phyloP scores from a whole-genome alignment of 2,329 filamentous ascomycete genomes.

The Orbilia oligospora region DNA sequence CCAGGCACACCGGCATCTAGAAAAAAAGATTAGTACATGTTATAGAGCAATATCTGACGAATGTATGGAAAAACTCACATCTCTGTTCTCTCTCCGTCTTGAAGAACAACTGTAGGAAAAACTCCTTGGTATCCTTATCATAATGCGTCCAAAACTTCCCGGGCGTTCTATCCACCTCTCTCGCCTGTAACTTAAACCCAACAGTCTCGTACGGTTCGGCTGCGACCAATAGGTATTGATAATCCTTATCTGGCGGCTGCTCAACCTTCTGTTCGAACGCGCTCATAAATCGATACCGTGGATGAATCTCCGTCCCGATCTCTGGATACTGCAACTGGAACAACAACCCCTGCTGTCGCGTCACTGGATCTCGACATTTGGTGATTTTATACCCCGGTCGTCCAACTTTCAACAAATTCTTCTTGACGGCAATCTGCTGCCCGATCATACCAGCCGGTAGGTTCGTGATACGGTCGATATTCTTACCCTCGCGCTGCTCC shows the following conservation, averaged over 20 bases:
- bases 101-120: conserved; percentile 97
- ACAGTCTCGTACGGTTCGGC: conserved; percentile 99
- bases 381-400: conserved; percentile 98
- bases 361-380: conserved; percentile 90
- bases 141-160: conserved; percentile 94
- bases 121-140: conserved; percentile 95
- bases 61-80: conserved; percentile 67
- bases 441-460: conserved; percentile 83
- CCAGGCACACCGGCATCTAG: conserved; percentile 60
- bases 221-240: conserved; percentile 93
- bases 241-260: conserved; percentile 89
- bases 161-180: conserved; percentile 90
- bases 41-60: not conserved
- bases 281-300: conserved; percentile 96
- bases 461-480: conserved; percentile 78
- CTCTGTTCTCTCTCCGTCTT: conserved; percentile 98
- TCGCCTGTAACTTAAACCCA: conserved; percentile 92
- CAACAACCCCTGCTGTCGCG: conserved; percentile 88
- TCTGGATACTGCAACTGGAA: conserved; percentile 98
- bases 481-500: conserved; percentile 87
- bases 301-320: conserved; percentile 80
- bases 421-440: conserved; percentile 75
- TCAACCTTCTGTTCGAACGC: conserved; percentile 96
- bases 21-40: conserved; percentile 24
- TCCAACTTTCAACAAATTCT: conserved; percentile 93